Conservation (phyloP, 2,329 filamentous ascomycete genomes). For the Emericellopsis atlantica region DNA sequence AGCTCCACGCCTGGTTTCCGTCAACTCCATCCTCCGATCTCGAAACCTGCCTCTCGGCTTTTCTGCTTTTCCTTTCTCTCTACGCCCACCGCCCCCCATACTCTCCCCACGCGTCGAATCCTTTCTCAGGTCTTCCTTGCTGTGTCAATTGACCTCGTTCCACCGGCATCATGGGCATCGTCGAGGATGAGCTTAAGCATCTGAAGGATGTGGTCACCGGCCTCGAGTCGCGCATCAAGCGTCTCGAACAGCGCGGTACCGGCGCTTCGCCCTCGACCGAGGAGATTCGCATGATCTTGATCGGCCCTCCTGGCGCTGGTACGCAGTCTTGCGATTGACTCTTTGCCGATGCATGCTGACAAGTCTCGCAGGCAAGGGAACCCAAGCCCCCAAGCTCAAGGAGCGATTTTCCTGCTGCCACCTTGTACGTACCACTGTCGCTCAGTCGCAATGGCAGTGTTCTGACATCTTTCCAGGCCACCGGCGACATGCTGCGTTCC, state of each 20-base stretch:
- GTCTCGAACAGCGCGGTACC: slow-evolving; percentile 65
- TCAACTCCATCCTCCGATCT: slow-evolving; percentile 1
- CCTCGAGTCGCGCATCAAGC: slow-evolving; percentile 76
- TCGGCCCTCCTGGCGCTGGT: slow-evolving; percentile 96
- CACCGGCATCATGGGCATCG: slow-evolving; percentile 64
- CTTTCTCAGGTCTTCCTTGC: neutral
- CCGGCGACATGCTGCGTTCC: slow-evolving; percentile 96
- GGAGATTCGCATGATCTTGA: slow-evolving; percentile 89
- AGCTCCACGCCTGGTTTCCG: neutral
- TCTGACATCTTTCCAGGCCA: slow-evolving; percentile 48
- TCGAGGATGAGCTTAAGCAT: slow-evolving; percentile 73
- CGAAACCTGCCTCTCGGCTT: neutral
- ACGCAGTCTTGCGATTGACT: slow-evolving; percentile 20
- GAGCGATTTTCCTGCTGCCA: slow-evolving; percentile 97
- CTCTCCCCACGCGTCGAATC: neutral
- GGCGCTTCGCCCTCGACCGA: slow-evolving; percentile 39
- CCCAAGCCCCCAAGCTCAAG: slow-evolving; percentile 95
- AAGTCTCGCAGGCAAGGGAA: slow-evolving; percentile 72
- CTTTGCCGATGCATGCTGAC: neutral
- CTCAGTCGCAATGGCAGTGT: neutral
- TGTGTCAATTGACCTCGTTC: slow-evolving; percentile 1
- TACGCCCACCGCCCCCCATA: too few species aligned
- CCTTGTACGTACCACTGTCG: slow-evolving; percentile 50
- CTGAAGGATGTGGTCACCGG: slow-evolving; percentile 73
- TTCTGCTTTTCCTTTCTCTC: slow-evolving; percentile 1